Percentiles rank a stretch among this genome's conserved stretches.
Conservation (phyloP, 257 asterid species). For the Thymus quinquecostatus region DNA sequence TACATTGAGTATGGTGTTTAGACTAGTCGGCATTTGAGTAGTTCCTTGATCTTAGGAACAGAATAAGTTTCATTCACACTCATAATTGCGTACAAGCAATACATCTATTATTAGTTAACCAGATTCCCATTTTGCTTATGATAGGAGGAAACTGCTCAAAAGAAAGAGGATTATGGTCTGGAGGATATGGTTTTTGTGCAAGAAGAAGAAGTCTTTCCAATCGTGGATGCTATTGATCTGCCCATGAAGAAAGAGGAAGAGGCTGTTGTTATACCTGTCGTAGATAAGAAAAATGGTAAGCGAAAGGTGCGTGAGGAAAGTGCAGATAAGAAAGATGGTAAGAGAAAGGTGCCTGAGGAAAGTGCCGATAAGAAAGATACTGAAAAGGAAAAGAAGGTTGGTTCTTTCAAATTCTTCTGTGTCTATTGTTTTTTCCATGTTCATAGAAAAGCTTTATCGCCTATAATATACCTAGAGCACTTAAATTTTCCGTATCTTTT, state of each 20-base stretch:
- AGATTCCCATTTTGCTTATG: constrained; percentile 28
- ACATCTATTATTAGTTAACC: constrained; percentile 21
- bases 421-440: constrained; percentile 21
- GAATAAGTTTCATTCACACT: background rate
- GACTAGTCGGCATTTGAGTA: background rate
- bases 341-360: constrained; percentile 67
- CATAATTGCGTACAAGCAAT: constrained; percentile 20
- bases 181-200: constrained; percentile 77
- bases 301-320: constrained; percentile 63
- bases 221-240: constrained; percentile 38
- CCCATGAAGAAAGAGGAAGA: constrained; percentile 43
- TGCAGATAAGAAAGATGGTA: constrained; percentile 63
- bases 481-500: background rate
- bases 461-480: background rate
- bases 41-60: constrained; percentile 1
- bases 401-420: constrained; percentile 24
- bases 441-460: constrained; percentile 24
- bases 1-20: constrained; percentile 1
- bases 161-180: constrained; percentile 47
- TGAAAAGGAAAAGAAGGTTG: constrained; percentile 85
- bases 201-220: constrained; percentile 73
- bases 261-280: constrained; percentile 43
- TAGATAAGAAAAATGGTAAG: constrained; percentile 57
- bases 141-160: constrained; percentile 56
- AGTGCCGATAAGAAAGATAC: constrained; percentile 56